phyloP scores from a whole-genome alignment of 257 asterid genomes.

The Solanum tarapatanum region DNA sequence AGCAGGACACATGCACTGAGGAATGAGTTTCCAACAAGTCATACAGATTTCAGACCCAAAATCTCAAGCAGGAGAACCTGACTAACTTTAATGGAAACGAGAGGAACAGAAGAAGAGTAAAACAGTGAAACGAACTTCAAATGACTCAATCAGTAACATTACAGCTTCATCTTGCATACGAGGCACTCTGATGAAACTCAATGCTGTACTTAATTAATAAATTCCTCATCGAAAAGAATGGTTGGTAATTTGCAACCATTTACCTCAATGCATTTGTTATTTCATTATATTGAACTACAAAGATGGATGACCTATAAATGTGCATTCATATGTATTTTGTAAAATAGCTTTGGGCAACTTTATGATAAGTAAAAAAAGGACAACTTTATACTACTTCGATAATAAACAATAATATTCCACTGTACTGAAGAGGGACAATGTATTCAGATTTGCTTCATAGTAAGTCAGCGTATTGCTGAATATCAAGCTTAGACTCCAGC shows the following conservation, averaged over 20 bases:
- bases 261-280: not conserved
- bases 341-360: not conserved
- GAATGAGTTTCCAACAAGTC: not conserved
- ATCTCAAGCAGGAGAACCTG: not conserved
- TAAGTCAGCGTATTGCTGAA: not conserved
- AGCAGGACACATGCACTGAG: not conserved
- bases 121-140: not conserved
- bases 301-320: not conserved
- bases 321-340: not conserved
- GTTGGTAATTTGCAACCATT: not conserved
- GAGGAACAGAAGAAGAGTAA: not conserved
- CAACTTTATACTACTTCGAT: not conserved
- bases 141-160: not conserved
- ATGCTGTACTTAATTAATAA: not conserved
- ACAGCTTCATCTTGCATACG: not conserved
- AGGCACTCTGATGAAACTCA: not conserved
- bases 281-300: not conserved
- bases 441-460: not conserved
- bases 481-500: not conserved
- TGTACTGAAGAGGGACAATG: not conserved
- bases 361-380: not conserved
- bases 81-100: not conserved
- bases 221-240: not conserved
- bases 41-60: not conserved
- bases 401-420: not conserved